A percentile compares a stretch with the other conserved stretches of the same genome.
Evolutionary conservation across 352 stramenopile genomes (phyloP).

Genomic region (Pythium catenulatum): DNA sequence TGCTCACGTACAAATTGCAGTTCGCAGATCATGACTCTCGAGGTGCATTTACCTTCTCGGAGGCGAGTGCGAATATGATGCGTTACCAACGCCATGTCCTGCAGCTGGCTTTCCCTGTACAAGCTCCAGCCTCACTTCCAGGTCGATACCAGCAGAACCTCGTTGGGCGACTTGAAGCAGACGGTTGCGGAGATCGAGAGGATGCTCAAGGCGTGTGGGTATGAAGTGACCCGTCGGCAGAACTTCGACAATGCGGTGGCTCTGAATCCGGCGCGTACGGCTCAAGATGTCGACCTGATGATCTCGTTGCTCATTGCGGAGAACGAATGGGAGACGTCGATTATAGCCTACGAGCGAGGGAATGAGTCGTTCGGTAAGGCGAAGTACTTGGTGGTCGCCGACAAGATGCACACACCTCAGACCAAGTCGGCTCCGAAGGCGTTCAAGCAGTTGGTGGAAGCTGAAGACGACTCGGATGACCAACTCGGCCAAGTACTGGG

Average conservation of each 20-base stretch:
- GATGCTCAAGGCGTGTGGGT: slow-evolving; percentile 1
- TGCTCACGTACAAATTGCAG: background rate
- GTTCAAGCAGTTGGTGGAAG: background rate
- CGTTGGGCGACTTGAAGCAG: background rate
- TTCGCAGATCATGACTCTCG: background rate
- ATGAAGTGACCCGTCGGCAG: background rate
- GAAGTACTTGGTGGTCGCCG: background rate
- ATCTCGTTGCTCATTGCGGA: slow-evolving; percentile 9
- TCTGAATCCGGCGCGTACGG: background rate
- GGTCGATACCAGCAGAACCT: background rate
- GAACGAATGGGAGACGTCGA: slow-evolving; percentile 21
- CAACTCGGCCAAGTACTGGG: slow-evolving; percentile 5
- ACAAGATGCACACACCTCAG: too few species aligned
- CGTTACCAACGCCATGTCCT: background rate
- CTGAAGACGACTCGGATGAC: slow-evolving; percentile 12
- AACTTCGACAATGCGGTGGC: background rate
- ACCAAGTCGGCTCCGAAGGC: background rate
- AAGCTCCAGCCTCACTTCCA: background rate
- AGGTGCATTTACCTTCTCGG: background rate
- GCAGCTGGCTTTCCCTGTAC: slow-evolving; percentile 31
- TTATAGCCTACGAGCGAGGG: background rate
- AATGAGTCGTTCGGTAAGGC: background rate
- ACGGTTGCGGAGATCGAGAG: background rate
- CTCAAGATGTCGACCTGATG: slow-evolving; percentile 2
- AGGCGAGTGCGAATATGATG: background rate